These are phyloP conservation scores for Laetiporus sulphureus DNA, from an alignment of 1,284 basidiomycete species.

Conservation along the genomic window DNA sequence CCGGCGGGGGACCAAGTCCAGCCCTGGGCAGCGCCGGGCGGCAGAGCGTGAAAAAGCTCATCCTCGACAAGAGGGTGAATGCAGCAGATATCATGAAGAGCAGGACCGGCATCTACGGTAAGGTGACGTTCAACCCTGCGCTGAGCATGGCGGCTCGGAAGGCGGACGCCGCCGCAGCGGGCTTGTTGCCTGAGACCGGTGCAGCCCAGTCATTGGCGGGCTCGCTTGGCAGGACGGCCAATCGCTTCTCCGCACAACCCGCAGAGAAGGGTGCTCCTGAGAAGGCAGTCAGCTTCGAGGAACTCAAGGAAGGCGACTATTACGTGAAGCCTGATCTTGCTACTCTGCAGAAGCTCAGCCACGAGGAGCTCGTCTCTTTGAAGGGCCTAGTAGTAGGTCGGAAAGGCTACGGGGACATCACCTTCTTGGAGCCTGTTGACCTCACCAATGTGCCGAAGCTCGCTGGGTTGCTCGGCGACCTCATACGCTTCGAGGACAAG, in stretches of 20 bases:
- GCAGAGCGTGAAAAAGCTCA: conserved; percentile 92
- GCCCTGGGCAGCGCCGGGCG: conserved; percentile 62
- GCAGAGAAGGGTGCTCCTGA: conserved; percentile 13
- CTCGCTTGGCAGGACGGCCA: conserved; percentile 45
- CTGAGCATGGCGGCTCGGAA: conserved; percentile 68
- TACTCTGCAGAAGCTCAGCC: conserved; percentile 61
- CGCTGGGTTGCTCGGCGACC: conserved; percentile 77
- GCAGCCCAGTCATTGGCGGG: conserved; percentile 28
- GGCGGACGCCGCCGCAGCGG: conserved; percentile 42
- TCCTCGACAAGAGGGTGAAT: conserved; percentile 78
- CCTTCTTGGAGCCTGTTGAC: conserved; percentile 90
- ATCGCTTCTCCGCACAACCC: conserved; percentile 12
- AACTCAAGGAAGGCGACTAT: conserved; percentile 82
- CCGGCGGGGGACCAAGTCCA: conserved; percentile 59
- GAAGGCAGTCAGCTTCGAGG: conserved; percentile 17
- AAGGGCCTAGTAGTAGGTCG: conserved; percentile 83
- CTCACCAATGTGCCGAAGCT: conserved; percentile 82
- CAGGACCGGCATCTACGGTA: conserved; percentile 40
- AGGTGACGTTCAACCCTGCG: conserved; percentile 66
- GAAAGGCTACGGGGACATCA: conserved; percentile 85
- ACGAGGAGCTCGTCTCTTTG: conserved; percentile 67
- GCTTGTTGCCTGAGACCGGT: conserved; percentile 30
- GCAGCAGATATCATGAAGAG: conserved; percentile 62
- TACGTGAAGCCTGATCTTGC: conserved; percentile 77
- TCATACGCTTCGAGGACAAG: conserved; percentile 87